These are phyloP conservation scores for Cochlearia excelsa DNA, from an alignment of 345 rosid species.

Conservation along the genomic window DNA sequence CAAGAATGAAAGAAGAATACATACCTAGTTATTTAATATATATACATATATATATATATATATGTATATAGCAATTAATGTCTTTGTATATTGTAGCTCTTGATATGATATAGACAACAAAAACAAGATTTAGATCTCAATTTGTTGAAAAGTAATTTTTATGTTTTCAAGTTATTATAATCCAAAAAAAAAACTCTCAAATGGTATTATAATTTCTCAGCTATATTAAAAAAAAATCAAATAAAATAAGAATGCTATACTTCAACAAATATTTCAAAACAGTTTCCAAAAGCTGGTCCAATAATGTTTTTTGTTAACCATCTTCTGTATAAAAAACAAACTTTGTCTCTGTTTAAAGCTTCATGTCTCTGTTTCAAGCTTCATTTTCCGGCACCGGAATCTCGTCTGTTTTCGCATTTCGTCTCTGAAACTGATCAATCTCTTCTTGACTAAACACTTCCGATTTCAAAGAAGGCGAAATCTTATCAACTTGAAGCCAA, in stretches of 20 bases:
- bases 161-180: too few relatives aligned
- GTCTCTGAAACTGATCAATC: constrained; percentile 45
- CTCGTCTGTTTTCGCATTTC: constrained; percentile 37
- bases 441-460: constrained; percentile 60
- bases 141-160: too few relatives aligned
- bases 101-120: too few relatives aligned
- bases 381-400: constrained; percentile 22
- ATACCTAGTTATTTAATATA: not conserved
- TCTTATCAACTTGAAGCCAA: constrained; percentile 66
- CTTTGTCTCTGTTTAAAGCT: constrained; percentile 9
- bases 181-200: too few relatives aligned
- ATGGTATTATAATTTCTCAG: too few relatives aligned
- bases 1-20: constrained; percentile 44
- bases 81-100: too few relatives aligned
- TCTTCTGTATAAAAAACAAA: constrained; percentile 29
- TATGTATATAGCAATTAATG: too few relatives aligned
- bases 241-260: constrained; percentile 28
- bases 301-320: not conserved
- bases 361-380: constrained; percentile 8
- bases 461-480: constrained; percentile 51
- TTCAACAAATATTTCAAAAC: not conserved
- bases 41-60: too few relatives aligned
- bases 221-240: too few relatives aligned
- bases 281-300: constrained; percentile 11
- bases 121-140: too few relatives aligned